These are phyloP conservation scores for Tetraselmis chui DNA, from an alignment of 139 green algal genomes.

Conservation along the genomic window DNA sequence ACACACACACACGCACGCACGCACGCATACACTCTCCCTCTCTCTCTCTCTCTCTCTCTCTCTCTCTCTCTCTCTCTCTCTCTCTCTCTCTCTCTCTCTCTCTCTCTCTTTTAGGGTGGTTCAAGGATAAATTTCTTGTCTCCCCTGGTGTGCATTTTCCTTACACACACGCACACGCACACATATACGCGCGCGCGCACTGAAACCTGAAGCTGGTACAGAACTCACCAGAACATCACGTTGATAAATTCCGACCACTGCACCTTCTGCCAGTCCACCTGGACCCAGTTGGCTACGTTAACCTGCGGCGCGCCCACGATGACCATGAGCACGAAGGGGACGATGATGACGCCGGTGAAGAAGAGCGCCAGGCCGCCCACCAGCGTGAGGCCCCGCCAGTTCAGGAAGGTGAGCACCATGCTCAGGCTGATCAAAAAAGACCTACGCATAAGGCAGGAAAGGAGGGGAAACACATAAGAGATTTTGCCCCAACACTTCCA, in stretches of 20 bases:
- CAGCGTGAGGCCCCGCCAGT: constrained; percentile 85
- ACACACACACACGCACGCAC: too few species aligned
- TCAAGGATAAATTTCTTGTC: too few species aligned
- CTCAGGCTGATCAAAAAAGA: constrained; percentile 8
- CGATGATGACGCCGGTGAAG: constrained; percentile 68
- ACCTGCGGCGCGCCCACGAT: constrained; percentile 50
- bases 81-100: too few species aligned
- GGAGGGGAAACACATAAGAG: background rate
- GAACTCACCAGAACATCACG: constrained; percentile 88
- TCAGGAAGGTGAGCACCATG: constrained; percentile 56
- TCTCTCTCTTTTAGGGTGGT: too few species aligned
- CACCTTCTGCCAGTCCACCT: constrained; percentile 45
- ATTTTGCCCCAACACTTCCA: too few species aligned
- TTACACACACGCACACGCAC: too few species aligned
- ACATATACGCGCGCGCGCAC: too few species aligned
- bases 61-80: too few species aligned
- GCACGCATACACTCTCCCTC: too few species aligned
- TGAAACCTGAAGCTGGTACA: too few species aligned
- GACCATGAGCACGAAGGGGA: constrained; percentile 79
- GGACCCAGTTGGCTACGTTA: constrained; percentile 56
- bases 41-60: too few species aligned
- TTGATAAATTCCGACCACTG: constrained; percentile 88
- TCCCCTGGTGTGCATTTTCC: too few species aligned
- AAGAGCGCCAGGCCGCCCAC: constrained; percentile 73
- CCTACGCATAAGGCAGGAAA: background rate